Conservation (phyloP, 495 filamentous ascomycete genomes). For the Xylaria longipes region DNA sequence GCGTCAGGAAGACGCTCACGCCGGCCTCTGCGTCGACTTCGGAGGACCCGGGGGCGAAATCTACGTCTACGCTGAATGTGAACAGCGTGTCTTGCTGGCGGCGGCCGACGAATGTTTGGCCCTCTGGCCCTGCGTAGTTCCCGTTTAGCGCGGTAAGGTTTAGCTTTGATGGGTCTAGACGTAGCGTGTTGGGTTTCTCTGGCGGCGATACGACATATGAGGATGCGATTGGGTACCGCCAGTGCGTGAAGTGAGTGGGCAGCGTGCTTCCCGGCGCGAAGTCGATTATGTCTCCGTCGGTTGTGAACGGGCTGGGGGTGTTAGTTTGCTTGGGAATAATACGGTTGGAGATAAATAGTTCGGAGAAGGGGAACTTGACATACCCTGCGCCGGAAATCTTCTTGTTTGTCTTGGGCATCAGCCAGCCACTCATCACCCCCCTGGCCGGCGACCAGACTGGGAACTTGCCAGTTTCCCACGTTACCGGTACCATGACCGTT, state of each 20-base stretch:
- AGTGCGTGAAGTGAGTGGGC: conserved; percentile 56
- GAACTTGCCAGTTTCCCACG: conserved; percentile 53
- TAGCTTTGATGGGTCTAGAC: conserved; percentile 48
- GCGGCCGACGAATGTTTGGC: conserved; percentile 55
- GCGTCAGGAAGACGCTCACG: conserved; percentile 55
- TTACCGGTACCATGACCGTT: conserved; percentile 60
- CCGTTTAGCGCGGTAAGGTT: conserved; percentile 57
- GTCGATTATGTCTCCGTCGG: conserved; percentile 46
- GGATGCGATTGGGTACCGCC: conserved; percentile 50
- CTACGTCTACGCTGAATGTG: conserved; percentile 50
- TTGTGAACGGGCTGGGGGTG: conserved; percentile 42
- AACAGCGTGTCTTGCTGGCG: conserved; percentile 60
- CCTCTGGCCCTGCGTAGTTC: conserved; percentile 50
- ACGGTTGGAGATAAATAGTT: too few relatives aligned
- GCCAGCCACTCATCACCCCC: conserved; percentile 54
- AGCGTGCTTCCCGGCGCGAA: conserved; percentile 47
- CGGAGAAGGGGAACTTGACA: too few relatives aligned
- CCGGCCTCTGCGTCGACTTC: conserved; percentile 48
- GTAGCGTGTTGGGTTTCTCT: conserved; percentile 45
- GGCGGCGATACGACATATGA: conserved; percentile 51
- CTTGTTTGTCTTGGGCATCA: conserved; percentile 38
- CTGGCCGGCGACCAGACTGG: conserved; percentile 52
- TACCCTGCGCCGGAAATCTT: conserved; percentile 47
- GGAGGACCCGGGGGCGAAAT: conserved; percentile 43
- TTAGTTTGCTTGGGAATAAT: conserved; percentile 23